phyloP scores from a whole-genome alignment of 495 filamentous ascomycete genomes.

The Aspergillus heteromorphus region DNA sequence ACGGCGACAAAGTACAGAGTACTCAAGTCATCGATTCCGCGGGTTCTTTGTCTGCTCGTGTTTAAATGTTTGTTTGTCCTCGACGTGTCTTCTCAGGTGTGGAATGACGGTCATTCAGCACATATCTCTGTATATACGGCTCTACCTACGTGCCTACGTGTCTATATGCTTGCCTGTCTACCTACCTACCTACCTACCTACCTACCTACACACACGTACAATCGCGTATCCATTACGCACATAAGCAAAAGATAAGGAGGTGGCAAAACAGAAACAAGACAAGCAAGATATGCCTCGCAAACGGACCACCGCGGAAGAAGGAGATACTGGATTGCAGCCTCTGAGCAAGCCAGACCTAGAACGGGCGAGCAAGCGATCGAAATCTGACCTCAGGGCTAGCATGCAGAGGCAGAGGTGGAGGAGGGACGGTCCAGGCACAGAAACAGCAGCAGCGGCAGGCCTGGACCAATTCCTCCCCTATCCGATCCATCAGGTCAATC shows the following conservation, averaged over 20 bases:
- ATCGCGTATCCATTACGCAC: too few species aligned
- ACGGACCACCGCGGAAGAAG: not conserved
- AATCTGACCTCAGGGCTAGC: not conserved
- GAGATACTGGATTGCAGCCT: not conserved
- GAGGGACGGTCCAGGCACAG: too few species aligned
- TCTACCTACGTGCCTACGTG: too few species aligned
- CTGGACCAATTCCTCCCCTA: not conserved
- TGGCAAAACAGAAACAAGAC: not conserved
- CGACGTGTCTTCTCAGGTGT: too few species aligned
- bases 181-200: not conserved
- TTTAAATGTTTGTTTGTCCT: not conserved
- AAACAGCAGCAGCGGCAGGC: too few species aligned
- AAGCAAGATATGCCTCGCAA: not conserved
- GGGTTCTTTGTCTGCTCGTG: not conserved
- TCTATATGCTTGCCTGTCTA: not conserved
- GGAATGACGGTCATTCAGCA: too few species aligned
- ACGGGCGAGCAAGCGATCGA: not conserved
- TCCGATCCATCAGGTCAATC: slow-evolving; percentile 1
- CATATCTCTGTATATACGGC: too few species aligned
- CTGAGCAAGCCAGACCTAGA: not conserved
- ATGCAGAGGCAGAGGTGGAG: too few species aligned
- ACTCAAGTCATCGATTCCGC: not conserved
- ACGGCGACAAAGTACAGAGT: not conserved
- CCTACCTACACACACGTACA: not conserved
- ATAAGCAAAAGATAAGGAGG: too few species aligned